Conservation (phyloP, 2,329 filamentous ascomycete species). For the Venturia pyrina region DNA sequence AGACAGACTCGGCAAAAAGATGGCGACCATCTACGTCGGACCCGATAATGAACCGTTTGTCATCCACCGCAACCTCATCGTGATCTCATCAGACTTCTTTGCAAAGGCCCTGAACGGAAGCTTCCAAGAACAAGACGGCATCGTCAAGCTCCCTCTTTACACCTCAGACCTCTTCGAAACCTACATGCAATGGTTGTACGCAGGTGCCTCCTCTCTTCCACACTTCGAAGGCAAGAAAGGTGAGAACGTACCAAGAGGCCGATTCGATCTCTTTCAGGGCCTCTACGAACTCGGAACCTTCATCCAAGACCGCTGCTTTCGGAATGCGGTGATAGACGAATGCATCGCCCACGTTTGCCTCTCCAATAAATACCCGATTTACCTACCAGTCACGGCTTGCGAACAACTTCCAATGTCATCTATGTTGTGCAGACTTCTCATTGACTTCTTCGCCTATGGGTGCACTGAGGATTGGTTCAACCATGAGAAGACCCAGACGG, state of each 20-base stretch:
- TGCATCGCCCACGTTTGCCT: not conserved
- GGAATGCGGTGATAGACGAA: not conserved
- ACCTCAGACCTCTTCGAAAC: not conserved
- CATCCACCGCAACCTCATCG: not conserved
- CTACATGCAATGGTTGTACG: constrained; percentile 3
- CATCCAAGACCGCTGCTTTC: not conserved
- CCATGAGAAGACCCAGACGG: not conserved
- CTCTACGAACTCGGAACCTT: not conserved
- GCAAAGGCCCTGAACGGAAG: not conserved
- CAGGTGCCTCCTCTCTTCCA: not conserved
- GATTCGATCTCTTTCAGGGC: not conserved
- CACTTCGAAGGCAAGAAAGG: not conserved
- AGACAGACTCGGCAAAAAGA: not conserved
- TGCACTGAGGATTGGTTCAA: not conserved
- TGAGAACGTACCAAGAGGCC: not conserved
- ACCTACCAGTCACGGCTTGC: not conserved
- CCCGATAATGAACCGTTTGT: not conserved
- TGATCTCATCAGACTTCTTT: not conserved
- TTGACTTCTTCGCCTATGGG: not conserved
- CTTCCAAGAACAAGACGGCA: not conserved
- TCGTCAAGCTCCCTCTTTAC: not conserved
- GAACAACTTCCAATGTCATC: not conserved
- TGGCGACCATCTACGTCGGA: not conserved
- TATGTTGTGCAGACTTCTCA: not conserved
- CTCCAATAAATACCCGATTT: not conserved